Conservation (phyloP, 345 rosid genomes). For the Rubroshorea leprosula region DNA sequence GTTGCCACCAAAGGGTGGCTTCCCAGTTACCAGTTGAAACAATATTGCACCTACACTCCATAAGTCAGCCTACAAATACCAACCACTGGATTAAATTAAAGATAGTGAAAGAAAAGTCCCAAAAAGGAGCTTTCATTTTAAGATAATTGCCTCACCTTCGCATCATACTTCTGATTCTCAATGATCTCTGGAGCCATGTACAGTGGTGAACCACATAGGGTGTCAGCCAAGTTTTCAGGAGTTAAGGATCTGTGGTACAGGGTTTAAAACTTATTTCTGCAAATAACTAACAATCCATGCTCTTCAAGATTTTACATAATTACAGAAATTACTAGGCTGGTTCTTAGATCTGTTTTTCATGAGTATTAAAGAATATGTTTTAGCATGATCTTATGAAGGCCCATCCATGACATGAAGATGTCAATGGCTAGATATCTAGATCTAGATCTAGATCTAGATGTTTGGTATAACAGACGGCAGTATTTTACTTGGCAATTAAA, state of each 20-base stretch:
- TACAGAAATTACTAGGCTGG: not conserved
- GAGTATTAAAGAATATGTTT: no score
- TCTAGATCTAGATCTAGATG: no score
- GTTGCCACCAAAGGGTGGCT: constrained; percentile 70
- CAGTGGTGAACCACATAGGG: constrained; percentile 78
- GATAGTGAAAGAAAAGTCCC: not conserved
- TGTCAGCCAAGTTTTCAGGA: constrained; percentile 58
- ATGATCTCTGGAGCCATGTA: constrained; percentile 94
- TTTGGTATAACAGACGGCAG: no score
- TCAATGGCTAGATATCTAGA: no score
- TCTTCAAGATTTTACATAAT: no score
- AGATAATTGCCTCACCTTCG: constrained; percentile 57
- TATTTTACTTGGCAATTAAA: no score
- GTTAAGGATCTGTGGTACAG: constrained; percentile 51
- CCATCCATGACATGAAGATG: no score
- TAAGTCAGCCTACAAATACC: constrained; percentile 59
- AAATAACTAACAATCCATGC: no score
- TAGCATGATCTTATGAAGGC: no score
- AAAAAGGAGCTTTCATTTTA: not conserved
- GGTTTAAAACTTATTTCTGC: not conserved
- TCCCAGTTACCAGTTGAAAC: constrained; percentile 78
- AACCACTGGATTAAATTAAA: constrained; percentile 11
- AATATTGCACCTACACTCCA: constrained; percentile 91
- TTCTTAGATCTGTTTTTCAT: not conserved
- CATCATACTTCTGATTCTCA: constrained; percentile 69